These are phyloP conservation scores for Boehmeria nivea DNA, from an alignment of 306 rosid species.

Conservation along the genomic window DNA sequence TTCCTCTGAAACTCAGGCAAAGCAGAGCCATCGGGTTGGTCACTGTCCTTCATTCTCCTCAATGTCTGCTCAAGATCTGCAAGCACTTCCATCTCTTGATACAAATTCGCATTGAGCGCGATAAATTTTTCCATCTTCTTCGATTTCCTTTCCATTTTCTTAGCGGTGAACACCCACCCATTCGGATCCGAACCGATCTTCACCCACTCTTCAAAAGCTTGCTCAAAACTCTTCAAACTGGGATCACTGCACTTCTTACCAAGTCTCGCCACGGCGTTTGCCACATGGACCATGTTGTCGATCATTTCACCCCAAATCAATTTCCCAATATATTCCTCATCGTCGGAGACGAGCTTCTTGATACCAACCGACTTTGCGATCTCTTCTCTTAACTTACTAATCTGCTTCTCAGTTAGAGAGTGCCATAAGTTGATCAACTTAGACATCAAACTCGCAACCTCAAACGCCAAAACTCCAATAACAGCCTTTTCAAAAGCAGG, in stretches of 20 bases:
- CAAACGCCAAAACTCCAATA: constrained; percentile 89
- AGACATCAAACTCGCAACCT: constrained; percentile 91
- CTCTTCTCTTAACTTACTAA: constrained; percentile 67
- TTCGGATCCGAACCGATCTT: constrained; percentile 48
- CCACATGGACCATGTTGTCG: constrained; percentile 63
- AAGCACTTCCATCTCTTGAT: constrained; percentile 91
- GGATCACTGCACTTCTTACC: constrained; percentile 77
- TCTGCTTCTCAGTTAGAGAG: constrained; percentile 71
- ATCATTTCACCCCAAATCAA: constrained; percentile 66
- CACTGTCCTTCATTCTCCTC: constrained; percentile 63
- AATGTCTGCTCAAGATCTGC: constrained; percentile 83
- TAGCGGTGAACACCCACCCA: constrained; percentile 62
- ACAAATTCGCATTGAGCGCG: constrained; percentile 67
- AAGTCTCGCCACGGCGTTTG: constrained; percentile 79
- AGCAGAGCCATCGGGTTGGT: constrained; percentile 39
- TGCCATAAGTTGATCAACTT: constrained; percentile 90
- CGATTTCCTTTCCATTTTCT: constrained; percentile 82
- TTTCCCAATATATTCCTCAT: constrained; percentile 52
- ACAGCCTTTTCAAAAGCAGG: constrained; percentile 47
- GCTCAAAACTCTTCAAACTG: constrained; percentile 55
- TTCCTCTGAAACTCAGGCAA: constrained; percentile 72
- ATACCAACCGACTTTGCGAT: constrained; percentile 67
- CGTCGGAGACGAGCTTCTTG: constrained; percentile 75
- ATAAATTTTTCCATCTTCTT: constrained; percentile 87
- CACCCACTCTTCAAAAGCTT: constrained; percentile 50